Percentiles rank a stretch among this genome's conserved stretches.
phyloP scores from a whole-genome alignment of 805 yeast genomes.

The Zygoascus tannicola region DNA sequence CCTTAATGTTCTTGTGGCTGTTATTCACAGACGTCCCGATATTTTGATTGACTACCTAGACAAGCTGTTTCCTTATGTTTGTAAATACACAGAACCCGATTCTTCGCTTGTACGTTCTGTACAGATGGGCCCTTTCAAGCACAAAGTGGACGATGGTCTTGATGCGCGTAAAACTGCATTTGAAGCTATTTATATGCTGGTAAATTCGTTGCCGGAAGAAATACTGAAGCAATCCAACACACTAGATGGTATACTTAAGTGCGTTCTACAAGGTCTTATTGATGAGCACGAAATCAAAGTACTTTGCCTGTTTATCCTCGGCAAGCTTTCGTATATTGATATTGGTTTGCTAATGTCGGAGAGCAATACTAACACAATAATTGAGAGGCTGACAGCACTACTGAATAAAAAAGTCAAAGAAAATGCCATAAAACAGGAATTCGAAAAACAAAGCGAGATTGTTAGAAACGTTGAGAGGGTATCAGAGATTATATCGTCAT shows the following conservation, averaged over 20 bases:
- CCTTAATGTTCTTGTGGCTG: constrained; percentile 48
- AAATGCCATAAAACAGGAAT: constrained; percentile 59
- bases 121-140: constrained; percentile 83
- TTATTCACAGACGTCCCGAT: constrained; percentile 46
- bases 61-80: constrained; percentile 41
- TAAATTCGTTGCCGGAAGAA: constrained; percentile 24
- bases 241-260: constrained; percentile 30
- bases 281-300: constrained; percentile 56
- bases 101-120: constrained; percentile 52
- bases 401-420: constrained; percentile 43
- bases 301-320: constrained; percentile 39
- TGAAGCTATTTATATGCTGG: constrained; percentile 55
- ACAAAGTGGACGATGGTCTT: constrained; percentile 68
- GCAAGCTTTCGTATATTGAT: constrained; percentile 31
- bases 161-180: constrained; percentile 63
- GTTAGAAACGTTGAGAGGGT: constrained; percentile 22
- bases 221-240: constrained; percentile 14
- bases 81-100: constrained; percentile 45
- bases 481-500: neutral
- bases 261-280: constrained; percentile 43
- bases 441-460: constrained; percentile 45
- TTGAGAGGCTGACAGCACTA: constrained; percentile 34
- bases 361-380: constrained; percentile 20
- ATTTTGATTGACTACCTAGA: constrained; percentile 39
- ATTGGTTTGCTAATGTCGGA: constrained; percentile 19